Percentiles rank a stretch among this genome's conserved stretches.
Evolutionary conservation across 495 filamentous ascomycete species (phyloP).

Genomic region (Neurospora africana): DNA sequence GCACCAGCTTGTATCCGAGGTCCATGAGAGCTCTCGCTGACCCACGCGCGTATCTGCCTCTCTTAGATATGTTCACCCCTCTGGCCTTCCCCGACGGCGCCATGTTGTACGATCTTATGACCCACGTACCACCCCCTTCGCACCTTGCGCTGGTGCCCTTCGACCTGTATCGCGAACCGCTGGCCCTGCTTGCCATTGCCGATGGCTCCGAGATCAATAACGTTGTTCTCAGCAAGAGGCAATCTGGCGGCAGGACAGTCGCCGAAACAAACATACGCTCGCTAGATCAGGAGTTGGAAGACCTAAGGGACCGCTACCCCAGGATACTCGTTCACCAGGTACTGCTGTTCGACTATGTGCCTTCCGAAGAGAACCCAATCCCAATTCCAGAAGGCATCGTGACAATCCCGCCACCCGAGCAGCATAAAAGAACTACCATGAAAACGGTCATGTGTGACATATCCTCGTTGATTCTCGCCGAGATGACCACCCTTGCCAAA

Average conservation of each 20-base stretch:
- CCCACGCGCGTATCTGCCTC: conserved; percentile 12
- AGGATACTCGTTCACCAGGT: conserved; percentile 68
- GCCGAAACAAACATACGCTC: conserved; percentile 37
- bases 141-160: conserved; percentile 74
- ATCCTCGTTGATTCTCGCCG: conserved; percentile 70
- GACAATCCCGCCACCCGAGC: conserved; percentile 59
- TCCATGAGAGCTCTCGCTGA: conserved; percentile 16
- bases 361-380: conserved; percentile 29
- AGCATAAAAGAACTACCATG: conserved; percentile 76
- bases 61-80: conserved; percentile 85
- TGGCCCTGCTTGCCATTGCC: conserved; percentile 68
- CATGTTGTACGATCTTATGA: conserved; percentile 83
- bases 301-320: conserved; percentile 59
- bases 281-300: conserved; percentile 56
- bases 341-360: conserved; percentile 63
- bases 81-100: conserved; percentile 81
- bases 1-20: neutral
- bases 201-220: conserved; percentile 55
- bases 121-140: conserved; percentile 63
- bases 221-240: conserved; percentile 32
- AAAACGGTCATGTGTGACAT: conserved; percentile 92
- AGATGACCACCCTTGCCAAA: conserved; percentile 78
- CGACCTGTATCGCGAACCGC: conserved; percentile 70
- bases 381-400: conserved; percentile 52
- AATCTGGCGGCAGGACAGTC: conserved; percentile 36